A percentile compares a stretch with the other conserved stretches of the same genome.
Conservation (phyloP, 2,329 filamentous ascomycete genomes). For the Didymella arachidicola region DNA sequence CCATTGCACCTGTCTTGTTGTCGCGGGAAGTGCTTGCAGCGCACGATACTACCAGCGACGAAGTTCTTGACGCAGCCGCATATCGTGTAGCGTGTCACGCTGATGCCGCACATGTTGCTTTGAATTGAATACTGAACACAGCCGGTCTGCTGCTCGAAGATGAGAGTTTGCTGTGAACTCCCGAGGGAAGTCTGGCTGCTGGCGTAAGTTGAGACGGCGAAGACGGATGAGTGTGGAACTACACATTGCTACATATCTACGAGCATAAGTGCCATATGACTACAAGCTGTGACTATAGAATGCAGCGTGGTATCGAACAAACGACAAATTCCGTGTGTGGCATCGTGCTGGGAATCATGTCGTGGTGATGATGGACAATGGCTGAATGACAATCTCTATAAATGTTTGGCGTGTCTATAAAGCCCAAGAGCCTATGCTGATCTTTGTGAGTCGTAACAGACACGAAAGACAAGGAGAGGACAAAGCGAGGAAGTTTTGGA, state of each 20-base stretch:
- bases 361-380: background rate
- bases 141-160: background rate
- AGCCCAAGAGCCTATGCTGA: background rate
- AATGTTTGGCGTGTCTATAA: background rate
- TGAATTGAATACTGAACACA: background rate
- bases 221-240: background rate
- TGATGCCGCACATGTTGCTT: constrained; percentile 13
- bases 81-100: constrained; percentile 8
- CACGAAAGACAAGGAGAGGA: background rate
- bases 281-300: background rate
- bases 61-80: constrained; percentile 15
- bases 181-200: background rate
- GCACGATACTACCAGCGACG: constrained; percentile 6
- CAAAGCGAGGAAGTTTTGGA: background rate
- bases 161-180: background rate
- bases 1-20: constrained; percentile 5
- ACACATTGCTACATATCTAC: background rate
- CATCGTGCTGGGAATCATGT: background rate
- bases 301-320: constrained; percentile 11
- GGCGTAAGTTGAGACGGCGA: background rate
- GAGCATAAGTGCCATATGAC: constrained; percentile 1
- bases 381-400: background rate
- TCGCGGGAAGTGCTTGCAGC: constrained; percentile 2
- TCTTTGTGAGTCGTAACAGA: background rate
- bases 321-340: constrained; percentile 6